Base-by-base conservation (phyloP, 2,329 filamentous ascomycete genomes). In the Hortaea werneckii region DNA sequence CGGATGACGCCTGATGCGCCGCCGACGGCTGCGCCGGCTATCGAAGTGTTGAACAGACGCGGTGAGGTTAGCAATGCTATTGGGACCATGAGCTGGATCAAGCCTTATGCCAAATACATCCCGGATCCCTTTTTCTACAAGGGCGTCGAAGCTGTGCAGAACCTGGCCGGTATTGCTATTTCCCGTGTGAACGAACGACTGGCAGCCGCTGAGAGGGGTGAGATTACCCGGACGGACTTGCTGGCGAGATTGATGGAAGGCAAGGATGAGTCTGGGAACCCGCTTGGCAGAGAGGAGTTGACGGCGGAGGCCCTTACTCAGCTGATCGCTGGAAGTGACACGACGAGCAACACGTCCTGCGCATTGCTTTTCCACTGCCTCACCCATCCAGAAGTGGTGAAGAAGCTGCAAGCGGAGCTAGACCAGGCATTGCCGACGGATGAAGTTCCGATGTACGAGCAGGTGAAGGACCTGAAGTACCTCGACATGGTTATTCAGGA, bases 241-340 rank as follows among this genome's bases (percentile, higher is more conserved):
- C 80, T 95, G 4, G 81, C 85, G 1, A 77, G 86, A 1, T 71
- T 95, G 7, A 90, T 94, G 79, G 84, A 94, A 66, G 87, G 86
- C 41, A 82, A 84, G 46, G 87, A 95, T 62, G 83, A 86, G 50
- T 83, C 78, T 26, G 88, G 87, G 46, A 71, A 85, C 48, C 82
- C 79, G 8, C 76, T 95, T 0, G 82, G 85, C 4, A 77, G 85
- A 27, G 77, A 84, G 55, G 88, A 95, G 62, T 73, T 95, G 43
- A 94, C 87, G 0, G 87, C 87, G 32, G 89, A 95, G 68, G 88
- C 88, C 0, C 71, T 94, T 27, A 95, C 88, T 0, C 88, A 95
- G 65, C 76, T 95, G 37, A 94, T 88, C 55, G 84, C 85, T 1
- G 85, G 84, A 27, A 81, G 76, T 38, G 85, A 88, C 64, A 88